phyloP scores from a whole-genome alignment of 2,329 filamentous ascomycete genomes.

The Aphanoascus verrucosus region DNA sequence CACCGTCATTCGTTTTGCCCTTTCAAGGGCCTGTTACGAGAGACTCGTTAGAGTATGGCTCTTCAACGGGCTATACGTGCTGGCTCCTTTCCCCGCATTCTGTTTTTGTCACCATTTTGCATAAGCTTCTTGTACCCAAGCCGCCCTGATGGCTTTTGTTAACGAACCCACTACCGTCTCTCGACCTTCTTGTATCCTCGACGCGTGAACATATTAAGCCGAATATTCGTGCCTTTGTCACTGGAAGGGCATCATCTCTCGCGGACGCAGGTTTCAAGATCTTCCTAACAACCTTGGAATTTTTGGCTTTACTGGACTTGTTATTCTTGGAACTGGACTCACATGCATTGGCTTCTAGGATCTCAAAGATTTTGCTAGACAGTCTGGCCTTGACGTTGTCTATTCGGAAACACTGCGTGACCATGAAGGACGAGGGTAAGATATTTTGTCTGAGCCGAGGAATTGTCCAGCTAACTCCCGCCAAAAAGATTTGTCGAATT shows the following conservation, averaged over 20 bases:
- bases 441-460: neutral
- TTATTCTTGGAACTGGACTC: conserved; percentile 53
- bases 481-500: conserved; percentile 75
- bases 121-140: neutral
- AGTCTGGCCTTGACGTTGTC: conserved; percentile 92
- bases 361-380: conserved; percentile 97
- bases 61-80: neutral
- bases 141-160: neutral
- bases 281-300: neutral
- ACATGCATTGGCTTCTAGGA: conserved; percentile 70
- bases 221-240: neutral
- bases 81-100: neutral
- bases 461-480: conserved; percentile 1
- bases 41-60: neutral
- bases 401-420: conserved; percentile 94
- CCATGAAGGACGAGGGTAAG: conserved; percentile 82
- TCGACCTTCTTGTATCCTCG: neutral
- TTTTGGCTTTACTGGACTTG: neutral
- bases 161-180: neutral
- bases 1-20: neutral
- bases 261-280: neutral
- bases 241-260: neutral
- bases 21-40: neutral
- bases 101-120: conserved; percentile 12
- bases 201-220: neutral